phyloP scores from a whole-genome alignment of 495 filamentous ascomycete genomes.

The Aspergillus avenaceus region DNA sequence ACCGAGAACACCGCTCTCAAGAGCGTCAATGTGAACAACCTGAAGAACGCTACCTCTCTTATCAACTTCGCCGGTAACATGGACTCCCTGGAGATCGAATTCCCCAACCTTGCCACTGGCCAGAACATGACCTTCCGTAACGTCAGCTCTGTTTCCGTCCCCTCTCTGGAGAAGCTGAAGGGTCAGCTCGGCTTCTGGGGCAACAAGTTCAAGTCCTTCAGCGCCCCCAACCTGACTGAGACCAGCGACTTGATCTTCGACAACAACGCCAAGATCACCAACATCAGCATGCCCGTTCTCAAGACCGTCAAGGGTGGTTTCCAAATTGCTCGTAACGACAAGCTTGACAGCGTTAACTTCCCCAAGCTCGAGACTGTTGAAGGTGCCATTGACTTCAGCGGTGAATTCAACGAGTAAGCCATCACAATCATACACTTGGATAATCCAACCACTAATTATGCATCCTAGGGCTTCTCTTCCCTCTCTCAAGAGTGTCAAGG shows the following conservation, averaged over 20 bases:
- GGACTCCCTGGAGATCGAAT: slow-evolving; percentile 58
- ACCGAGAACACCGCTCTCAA: slow-evolving; percentile 75
- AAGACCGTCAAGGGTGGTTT: slow-evolving; percentile 70
- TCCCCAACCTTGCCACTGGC: slow-evolving; percentile 75
- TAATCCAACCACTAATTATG: slow-evolving; percentile 10
- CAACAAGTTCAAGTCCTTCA: slow-evolving; percentile 65
- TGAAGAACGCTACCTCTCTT: slow-evolving; percentile 59
- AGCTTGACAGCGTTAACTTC: slow-evolving; percentile 62
- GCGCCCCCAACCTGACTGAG: slow-evolving; percentile 74
- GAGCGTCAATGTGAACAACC: slow-evolving; percentile 63
- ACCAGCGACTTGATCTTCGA: slow-evolving; percentile 77
- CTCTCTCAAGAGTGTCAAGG: slow-evolving; percentile 66
- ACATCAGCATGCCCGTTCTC: slow-evolving; percentile 70
- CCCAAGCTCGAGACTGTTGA: slow-evolving; percentile 60
- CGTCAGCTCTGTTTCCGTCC: slow-evolving; percentile 66
- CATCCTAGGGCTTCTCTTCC: slow-evolving; percentile 62
- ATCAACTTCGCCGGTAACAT: slow-evolving; percentile 58
- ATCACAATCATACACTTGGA: not conserved
- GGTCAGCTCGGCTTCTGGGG: slow-evolving; percentile 80
- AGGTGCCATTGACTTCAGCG: slow-evolving; percentile 86
- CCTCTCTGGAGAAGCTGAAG: slow-evolving; percentile 72
- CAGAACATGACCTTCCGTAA: slow-evolving; percentile 87
- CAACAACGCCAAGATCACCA: slow-evolving; percentile 68
- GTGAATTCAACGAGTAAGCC: slow-evolving; percentile 78
- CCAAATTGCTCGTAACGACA: slow-evolving; percentile 83